Percentiles rank a stretch among this genome's conserved stretches.
These are phyloP conservation scores for Globisporangium cylindrosporum DNA, from an alignment of 352 stramenopile species.

Conservation along the genomic window DNA sequence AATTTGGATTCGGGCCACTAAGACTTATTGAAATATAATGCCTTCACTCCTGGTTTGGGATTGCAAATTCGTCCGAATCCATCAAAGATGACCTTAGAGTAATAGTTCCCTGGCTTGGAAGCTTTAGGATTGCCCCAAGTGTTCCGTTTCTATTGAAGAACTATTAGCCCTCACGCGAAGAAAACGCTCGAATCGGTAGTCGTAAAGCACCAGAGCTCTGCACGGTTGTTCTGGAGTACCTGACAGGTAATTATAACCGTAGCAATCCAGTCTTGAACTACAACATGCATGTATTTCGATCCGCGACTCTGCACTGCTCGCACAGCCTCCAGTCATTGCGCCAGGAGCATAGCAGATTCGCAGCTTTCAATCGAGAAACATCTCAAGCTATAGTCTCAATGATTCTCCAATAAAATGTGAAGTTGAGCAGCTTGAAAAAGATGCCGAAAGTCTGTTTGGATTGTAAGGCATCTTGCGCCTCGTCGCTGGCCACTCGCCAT, in stretches of 20 bases:
- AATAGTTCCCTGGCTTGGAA: neutral
- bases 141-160: no score
- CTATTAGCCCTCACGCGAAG: no score
- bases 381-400: neutral
- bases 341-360: neutral
- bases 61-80: neutral
- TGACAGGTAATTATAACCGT: neutral
- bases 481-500: neutral
- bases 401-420: neutral
- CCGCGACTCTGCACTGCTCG: neutral
- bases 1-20: neutral
- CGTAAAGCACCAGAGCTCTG: no score
- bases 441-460: neutral
- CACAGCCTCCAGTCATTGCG: neutral
- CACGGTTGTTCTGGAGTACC: no score
- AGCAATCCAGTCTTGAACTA: neutral
- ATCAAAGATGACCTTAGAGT: no score
- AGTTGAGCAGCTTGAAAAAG: neutral
- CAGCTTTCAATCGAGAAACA: neutral
- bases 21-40: neutral
- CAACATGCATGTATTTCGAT: neutral
- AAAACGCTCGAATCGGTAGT: no score
- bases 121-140: no score
- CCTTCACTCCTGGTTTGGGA: neutral
- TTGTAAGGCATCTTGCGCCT: neutral